Evolutionary conservation across 139 green algal species (phyloP), one percentile per base, ranked within the genome.

Genomic region (Astrephomene gubernaculifera): DNA sequence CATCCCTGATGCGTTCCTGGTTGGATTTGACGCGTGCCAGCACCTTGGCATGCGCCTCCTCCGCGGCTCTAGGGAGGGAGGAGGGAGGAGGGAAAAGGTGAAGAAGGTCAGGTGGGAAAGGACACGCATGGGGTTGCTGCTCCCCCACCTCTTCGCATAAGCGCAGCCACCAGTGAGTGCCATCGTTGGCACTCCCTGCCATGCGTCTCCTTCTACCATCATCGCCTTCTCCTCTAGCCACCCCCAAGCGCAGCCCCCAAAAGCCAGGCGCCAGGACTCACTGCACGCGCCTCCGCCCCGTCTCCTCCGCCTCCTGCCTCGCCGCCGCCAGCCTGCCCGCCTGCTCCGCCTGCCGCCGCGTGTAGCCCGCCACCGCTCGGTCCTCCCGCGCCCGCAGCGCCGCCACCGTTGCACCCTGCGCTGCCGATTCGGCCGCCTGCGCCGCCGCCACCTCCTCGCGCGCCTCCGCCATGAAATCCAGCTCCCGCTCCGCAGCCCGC

Each of bases 381-480:
- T 76, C 79, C 80, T 91, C 88, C 27, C 80, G 63, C 27, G 41
- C 80, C 1, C 53, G 64, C 72, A 91, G 80, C 6, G 74, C 41
- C 1, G 41, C 61, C 8, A 71, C 79, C 0, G 82, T 63, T 1
- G 84, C 64, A 1, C 39, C 21, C n/a, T 44, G 52, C 0, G 78
- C 71, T 0, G 43, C 72, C 29, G n/a, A 39, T 17, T 89, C 83
- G n/a, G 2, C 25, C 0, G 64, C 79, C 79, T 84, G 27, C 45
- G 57, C 63, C 68, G n/a, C 68, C 85, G 24, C 69, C 6, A 73
- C 2, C 81, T 86, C 83, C 53, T 86, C 57, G 2, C 68, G 29
- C 21, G 79, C 79, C 33, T 88, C 84, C 10, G 83, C 88, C 79
- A 91, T n/a, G 64, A 88, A 91, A 57, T 89, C 88, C 35, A 89